These are phyloP conservation scores for Candida anutae DNA, from an alignment of 1,139 yeast genomes.

Conservation along the genomic window DNA sequence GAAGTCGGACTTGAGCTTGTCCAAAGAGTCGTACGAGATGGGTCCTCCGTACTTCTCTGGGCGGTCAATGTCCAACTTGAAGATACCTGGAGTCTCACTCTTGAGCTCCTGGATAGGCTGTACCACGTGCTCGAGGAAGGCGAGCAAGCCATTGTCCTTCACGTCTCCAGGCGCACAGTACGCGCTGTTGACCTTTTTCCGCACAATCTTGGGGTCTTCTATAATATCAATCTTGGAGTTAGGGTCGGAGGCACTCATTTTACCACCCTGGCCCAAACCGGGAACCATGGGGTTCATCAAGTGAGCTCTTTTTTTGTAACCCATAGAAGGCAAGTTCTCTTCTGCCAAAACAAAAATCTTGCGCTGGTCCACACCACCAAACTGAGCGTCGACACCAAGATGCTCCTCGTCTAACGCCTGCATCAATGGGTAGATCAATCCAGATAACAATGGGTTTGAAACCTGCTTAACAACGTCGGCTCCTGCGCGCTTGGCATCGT, in stretches of 20 bases:
- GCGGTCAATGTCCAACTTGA: constrained; percentile 68
- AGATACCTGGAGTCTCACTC: constrained; percentile 43
- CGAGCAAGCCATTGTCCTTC: constrained; percentile 82
- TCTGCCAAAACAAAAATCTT: constrained; percentile 96
- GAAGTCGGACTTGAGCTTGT: constrained; percentile 65
- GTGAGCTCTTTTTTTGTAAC: constrained; percentile 96
- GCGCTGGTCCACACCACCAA: constrained; percentile 99
- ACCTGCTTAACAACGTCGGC: constrained; percentile 99
- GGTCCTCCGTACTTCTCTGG: constrained; percentile 98
- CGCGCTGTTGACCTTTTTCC: constrained; percentile 87
- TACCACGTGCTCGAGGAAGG: constrained; percentile 78
- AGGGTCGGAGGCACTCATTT: constrained; percentile 99
- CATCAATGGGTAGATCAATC: constrained; percentile 95
- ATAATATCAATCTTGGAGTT: constrained; percentile 90
- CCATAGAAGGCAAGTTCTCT: constrained; percentile 78
- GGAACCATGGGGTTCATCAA: constrained; percentile 99
- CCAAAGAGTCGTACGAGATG: constrained; percentile 60
- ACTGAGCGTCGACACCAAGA: constrained; percentile 85
- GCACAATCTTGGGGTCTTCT: constrained; percentile 81
- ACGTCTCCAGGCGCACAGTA: constrained; percentile 94
- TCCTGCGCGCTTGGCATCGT: constrained; percentile 98
- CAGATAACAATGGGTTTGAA: constrained; percentile 84
- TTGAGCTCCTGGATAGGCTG: constrained; percentile 81
- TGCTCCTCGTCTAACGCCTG: constrained; percentile 96
- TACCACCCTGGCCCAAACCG: constrained; percentile 93